Base-by-base conservation (phyloP, 2,329 filamentous ascomycete genomes). In the Penicillium sp. region DNA sequence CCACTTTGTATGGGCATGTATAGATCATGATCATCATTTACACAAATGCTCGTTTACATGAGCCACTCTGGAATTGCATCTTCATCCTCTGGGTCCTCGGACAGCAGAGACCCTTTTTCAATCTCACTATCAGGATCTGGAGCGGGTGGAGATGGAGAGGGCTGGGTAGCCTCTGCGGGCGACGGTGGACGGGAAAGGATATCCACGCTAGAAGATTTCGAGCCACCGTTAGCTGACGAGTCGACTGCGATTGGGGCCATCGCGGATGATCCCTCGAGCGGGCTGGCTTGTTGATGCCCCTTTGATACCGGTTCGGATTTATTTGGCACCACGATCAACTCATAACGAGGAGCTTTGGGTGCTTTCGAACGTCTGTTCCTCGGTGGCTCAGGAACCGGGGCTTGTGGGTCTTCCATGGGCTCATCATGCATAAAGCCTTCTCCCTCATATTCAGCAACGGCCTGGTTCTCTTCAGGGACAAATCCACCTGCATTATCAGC, bases 1-100 rank as follows among this genome's bases (percentile, higher is more conserved):
- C 22, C 19, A 24, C 22, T 45, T 45, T 17, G 19, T 3, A 13
- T 47, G 5, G 6, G 44, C n/a, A 10, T 47, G 42, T 17, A 37
- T 12, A 22, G 49, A 24, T 51, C 49, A 51, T 24, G 9, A 50
- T 30, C 47, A 50, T 30, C 19, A 37, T 22, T 10, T 51, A 15
- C 26, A 19, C 49, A 51, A 24, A 53, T 13, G 19, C 38, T 10
- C 17, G 9, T n/a, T 54, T 35, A 79, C 65, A 83, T 74, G 53
- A 89, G 72, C 87, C 87, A 89, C 47, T 89, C 86, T 3, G 87
- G 87, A 65, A 89, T 86, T 2, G 86, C 86, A 71, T 89, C 86
- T 54, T 88, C 85, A 67, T 89, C 87, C 35, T 89, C 87, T 0
- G 87, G 86, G 68, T 89, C 87, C 67, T 89, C 84, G 1, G 86